These are phyloP conservation scores for Trametes villosa DNA, from an alignment of 768 basidiomycete genomes.

Conservation along the genomic window DNA sequence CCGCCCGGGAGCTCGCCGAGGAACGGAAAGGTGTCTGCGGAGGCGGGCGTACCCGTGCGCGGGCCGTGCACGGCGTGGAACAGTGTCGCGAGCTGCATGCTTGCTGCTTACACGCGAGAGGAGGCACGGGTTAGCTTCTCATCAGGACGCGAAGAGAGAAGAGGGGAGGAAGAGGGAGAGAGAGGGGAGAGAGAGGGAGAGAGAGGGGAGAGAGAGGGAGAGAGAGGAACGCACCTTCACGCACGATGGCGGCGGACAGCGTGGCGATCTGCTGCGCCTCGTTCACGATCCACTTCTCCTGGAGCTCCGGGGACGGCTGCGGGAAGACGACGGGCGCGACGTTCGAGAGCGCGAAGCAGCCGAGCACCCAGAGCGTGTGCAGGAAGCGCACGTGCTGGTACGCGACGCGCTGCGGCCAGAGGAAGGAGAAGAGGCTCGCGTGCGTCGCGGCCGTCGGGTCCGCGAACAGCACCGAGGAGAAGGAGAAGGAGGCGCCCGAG, in stretches of 20 bases:
- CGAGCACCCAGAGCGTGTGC: slow-evolving; percentile 76
- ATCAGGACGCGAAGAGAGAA: neutral
- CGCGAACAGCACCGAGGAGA: slow-evolving; percentile 35
- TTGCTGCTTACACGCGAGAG: too few relatives aligned
- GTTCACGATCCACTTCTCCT: slow-evolving; percentile 27
- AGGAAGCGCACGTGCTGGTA: slow-evolving; percentile 81
- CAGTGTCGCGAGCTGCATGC: slow-evolving; percentile 9
- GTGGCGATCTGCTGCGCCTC: slow-evolving; percentile 47
- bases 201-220: neutral
- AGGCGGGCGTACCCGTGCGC: slow-evolving; percentile 27
- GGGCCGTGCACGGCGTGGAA: slow-evolving; percentile 53
- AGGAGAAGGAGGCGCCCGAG: slow-evolving; percentile 30
- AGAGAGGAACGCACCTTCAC: slow-evolving; percentile 49
- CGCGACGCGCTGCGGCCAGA: slow-evolving; percentile 68
- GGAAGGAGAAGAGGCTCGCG: slow-evolving; percentile 38
- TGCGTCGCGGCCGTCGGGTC: slow-evolving; percentile 16
- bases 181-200: neutral
- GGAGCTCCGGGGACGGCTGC: slow-evolving; percentile 33
- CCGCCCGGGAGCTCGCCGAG: slow-evolving; percentile 24
- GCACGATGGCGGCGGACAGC: slow-evolving; percentile 51
- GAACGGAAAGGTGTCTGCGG: slow-evolving; percentile 43
- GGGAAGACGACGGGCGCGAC: slow-evolving; percentile 73
- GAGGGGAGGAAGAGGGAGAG: neutral
- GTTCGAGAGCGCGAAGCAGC: slow-evolving; percentile 71
- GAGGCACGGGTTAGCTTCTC: neutral